A percentile compares a stretch with the other conserved stretches of the same genome.
Conservation (phyloP, 768 basidiomycete genomes). For the Xerocomellus intermedius region DNA sequence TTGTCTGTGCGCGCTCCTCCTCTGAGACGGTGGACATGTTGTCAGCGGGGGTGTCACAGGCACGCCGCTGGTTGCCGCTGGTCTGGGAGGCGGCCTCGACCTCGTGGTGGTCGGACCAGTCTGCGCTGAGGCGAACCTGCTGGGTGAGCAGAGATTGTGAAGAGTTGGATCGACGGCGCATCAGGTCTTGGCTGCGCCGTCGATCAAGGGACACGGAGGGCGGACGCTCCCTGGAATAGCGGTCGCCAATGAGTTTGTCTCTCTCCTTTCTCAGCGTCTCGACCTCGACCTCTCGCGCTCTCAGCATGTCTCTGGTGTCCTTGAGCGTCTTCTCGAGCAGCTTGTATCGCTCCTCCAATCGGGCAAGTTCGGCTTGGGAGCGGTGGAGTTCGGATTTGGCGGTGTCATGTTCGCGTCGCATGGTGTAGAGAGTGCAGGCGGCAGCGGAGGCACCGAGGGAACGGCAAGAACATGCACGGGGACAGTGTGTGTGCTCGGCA, state of each 20-base stretch:
- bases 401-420: constrained; percentile 56
- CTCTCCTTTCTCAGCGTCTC: constrained; percentile 48
- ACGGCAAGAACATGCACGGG: constrained; percentile 31
- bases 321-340: constrained; percentile 60
- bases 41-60: constrained; percentile 16
- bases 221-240: constrained; percentile 17
- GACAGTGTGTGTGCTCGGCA: constrained; percentile 36
- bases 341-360: constrained; percentile 61
- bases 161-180: constrained; percentile 31
- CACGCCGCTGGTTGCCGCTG: constrained; percentile 14
- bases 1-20: constrained; percentile 57
- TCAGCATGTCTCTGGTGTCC: constrained; percentile 61
- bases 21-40: constrained; percentile 36
- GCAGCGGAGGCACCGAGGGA: constrained; percentile 39
- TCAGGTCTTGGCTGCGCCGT: constrained; percentile 29
- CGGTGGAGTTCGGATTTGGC: constrained; percentile 55
- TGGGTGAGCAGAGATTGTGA: constrained; percentile 30
- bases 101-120: constrained; percentile 31
- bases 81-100: constrained; percentile 16
- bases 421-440: constrained; percentile 40
- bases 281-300: constrained; percentile 57
- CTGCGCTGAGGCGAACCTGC: constrained; percentile 32
- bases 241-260: constrained; percentile 30
- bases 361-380: constrained; percentile 51
- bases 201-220: constrained; percentile 26